Evolutionary conservation across 2,329 filamentous ascomycete species (phyloP).

Genomic region (Paraphoma sp.): DNA sequence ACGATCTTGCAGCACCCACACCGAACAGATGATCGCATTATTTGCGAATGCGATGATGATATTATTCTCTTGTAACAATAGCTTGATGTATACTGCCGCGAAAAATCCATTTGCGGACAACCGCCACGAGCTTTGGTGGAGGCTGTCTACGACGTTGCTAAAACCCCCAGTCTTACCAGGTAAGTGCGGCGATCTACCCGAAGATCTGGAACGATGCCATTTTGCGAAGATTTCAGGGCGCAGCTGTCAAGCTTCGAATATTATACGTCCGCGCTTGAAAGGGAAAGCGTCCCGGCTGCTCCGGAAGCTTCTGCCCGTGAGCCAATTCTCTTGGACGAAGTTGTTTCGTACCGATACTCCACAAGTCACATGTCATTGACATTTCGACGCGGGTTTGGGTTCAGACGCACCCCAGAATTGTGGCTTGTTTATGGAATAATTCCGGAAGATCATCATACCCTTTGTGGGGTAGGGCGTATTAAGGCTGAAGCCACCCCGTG

Average conservation of each 20-base stretch:
- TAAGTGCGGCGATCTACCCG: constrained; percentile 19
- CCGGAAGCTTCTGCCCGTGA: constrained; percentile 30
- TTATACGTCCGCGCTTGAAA: constrained; percentile 23
- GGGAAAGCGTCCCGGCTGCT: constrained; percentile 45
- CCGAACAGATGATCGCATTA: not conserved
- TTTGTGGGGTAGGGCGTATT: not conserved
- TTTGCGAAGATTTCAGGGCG: constrained; percentile 26
- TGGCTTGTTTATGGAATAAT: not conserved
- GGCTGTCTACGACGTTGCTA: no score
- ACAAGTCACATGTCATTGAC: constrained; percentile 6
- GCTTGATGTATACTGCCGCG: no score
- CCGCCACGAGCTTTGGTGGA: no score
- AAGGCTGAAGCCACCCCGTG: not conserved
- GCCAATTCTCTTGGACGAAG: constrained; percentile 8
- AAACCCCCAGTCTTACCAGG: constrained; percentile 5
- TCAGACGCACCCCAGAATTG: not conserved
- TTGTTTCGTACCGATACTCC: constrained; percentile 12
- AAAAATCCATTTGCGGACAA: no score
- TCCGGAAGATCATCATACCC: not conserved
- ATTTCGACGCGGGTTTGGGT: constrained; percentile 1
- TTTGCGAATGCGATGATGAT: not conserved
- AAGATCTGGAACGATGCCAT: constrained; percentile 27
- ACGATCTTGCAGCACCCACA: constrained; percentile 1
- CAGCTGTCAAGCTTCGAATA: constrained; percentile 23
- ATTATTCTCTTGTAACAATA: no score